These are phyloP conservation scores for Nicotiana rustica DNA, from an alignment of 305 asterid genomes.

Conservation along the genomic window DNA sequence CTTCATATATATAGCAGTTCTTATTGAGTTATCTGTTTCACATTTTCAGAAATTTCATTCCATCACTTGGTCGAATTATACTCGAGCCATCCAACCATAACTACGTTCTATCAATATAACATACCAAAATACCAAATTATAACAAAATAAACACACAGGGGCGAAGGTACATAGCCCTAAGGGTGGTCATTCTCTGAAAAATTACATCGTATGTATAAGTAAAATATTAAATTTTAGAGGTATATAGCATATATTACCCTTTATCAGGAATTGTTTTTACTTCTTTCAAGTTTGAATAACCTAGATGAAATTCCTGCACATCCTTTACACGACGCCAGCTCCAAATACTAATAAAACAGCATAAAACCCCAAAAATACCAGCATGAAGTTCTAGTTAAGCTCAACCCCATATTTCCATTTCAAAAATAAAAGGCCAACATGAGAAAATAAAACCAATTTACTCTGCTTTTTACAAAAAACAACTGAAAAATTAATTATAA, in stretches of 20 bases:
- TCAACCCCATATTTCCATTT: too few relatives aligned
- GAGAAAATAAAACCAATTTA: not conserved
- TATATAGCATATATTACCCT: too few relatives aligned
- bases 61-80: not conserved
- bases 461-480: not conserved
- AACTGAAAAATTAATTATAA: not conserved
- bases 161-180: too few relatives aligned
- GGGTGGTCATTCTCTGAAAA: too few relatives aligned
- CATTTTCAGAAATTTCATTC: conserved; percentile 1
- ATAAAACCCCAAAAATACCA: not conserved
- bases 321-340: not conserved
- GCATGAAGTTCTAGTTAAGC: not conserved
- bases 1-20: not conserved
- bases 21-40: not conserved
- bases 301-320: not conserved
- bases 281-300: too few relatives aligned
- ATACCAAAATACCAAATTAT: not conserved
- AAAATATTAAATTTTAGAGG: too few relatives aligned
- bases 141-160: not conserved
- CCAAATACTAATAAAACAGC: not conserved
- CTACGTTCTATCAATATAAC: conserved; percentile 12
- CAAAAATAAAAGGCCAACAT: too few relatives aligned
- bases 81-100: not conserved
- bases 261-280: too few relatives aligned
- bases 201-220: too few relatives aligned